Conservation (phyloP, 1,284 basidiomycete genomes). For the Thelephora terrestris region DNA sequence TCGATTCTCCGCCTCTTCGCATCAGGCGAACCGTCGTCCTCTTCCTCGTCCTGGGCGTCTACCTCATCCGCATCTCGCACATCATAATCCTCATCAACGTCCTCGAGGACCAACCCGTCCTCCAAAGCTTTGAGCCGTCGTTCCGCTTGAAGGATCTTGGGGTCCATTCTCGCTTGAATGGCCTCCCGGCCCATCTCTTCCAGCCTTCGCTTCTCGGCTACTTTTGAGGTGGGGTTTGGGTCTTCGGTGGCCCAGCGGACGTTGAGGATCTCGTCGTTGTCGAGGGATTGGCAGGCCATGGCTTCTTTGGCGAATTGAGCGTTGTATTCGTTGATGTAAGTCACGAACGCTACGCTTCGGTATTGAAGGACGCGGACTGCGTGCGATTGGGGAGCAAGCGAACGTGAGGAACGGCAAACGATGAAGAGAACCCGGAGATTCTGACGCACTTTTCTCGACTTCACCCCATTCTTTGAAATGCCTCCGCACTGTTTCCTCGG, state of each 20-base stretch:
- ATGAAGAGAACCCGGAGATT: constrained; percentile 1
- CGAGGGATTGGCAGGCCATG: constrained; percentile 97
- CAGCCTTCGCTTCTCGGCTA: constrained; percentile 72
- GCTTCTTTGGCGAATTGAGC: constrained; percentile 98
- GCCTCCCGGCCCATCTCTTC: constrained; percentile 78
- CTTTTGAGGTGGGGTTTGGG: constrained; percentile 84
- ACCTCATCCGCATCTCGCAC: constrained; percentile 12
- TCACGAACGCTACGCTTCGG: constrained; percentile 95
- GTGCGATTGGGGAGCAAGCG: constrained; percentile 7
- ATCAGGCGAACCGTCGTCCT: constrained; percentile 22
- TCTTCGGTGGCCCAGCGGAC: constrained; percentile 97
- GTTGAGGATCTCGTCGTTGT: constrained; percentile 97
- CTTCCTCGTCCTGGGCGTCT: constrained; percentile 18
- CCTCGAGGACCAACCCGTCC: constrained; percentile 57
- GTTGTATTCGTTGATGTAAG: constrained; percentile 77
- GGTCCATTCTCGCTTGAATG: constrained; percentile 76
- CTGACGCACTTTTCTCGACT: constrained; percentile 76
- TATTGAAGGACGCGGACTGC: constrained; percentile 86
- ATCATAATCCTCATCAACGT: constrained; percentile 24
- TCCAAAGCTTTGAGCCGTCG: constrained; percentile 74
- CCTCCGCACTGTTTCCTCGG: constrained; percentile 78
- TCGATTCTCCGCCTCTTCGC: constrained; percentile 26
- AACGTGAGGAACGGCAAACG: constrained; percentile 5
- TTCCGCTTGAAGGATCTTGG: constrained; percentile 80
- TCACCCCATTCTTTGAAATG: constrained; percentile 99